Evolutionary conservation across 108 stramenopile species (phyloP).

Genomic region (Stephanodiscus triporus): DNA sequence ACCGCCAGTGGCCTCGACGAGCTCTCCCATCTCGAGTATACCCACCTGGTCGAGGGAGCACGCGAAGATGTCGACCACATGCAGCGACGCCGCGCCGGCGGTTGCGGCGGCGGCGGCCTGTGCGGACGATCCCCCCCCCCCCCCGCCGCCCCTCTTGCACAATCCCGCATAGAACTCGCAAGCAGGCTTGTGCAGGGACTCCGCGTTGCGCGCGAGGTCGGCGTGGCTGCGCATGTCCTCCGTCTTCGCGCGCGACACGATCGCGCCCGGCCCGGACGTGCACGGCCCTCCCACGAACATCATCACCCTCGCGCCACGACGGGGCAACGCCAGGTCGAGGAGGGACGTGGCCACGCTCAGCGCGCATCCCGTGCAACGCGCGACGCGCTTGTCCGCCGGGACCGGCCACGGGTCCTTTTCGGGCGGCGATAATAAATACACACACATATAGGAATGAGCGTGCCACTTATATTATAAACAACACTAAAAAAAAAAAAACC

Average conservation of each 20-base stretch:
- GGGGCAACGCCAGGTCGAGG: slow-evolving; percentile 90
- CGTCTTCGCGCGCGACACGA: slow-evolving; percentile 88
- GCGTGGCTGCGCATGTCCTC: slow-evolving; percentile 93
- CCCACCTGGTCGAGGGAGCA: slow-evolving; percentile 99
- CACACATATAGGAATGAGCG: no score
- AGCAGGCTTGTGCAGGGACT: slow-evolving; percentile 90
- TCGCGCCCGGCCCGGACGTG: slow-evolving; percentile 94
- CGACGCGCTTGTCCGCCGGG: slow-evolving; percentile 86
- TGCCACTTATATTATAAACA: no score
- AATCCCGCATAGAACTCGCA: slow-evolving; percentile 93
- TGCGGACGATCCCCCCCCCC: slow-evolving; percentile 36
- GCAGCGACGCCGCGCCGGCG: slow-evolving; percentile 61
- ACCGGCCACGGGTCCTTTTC: slow-evolving; percentile 99
- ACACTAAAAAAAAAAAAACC: no score
- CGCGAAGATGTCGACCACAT: slow-evolving; percentile 98
- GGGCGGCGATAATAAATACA: no score
- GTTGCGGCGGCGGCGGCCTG: slow-evolving; percentile 45
- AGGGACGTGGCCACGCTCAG: slow-evolving; percentile 88
- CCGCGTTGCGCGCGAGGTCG: slow-evolving; percentile 90
- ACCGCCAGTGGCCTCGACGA: slow-evolving; percentile 96
- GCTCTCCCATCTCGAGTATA: slow-evolving; percentile 93
- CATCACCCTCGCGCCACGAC: slow-evolving; percentile 94
- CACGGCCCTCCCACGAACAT: slow-evolving; percentile 96
- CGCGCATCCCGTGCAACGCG: slow-evolving; percentile 94
- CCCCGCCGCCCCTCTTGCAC: slow-evolving; percentile 47